phyloP scores from a whole-genome alignment of 768 basidiomycete species.

The Boletus rubescentipes region DNA sequence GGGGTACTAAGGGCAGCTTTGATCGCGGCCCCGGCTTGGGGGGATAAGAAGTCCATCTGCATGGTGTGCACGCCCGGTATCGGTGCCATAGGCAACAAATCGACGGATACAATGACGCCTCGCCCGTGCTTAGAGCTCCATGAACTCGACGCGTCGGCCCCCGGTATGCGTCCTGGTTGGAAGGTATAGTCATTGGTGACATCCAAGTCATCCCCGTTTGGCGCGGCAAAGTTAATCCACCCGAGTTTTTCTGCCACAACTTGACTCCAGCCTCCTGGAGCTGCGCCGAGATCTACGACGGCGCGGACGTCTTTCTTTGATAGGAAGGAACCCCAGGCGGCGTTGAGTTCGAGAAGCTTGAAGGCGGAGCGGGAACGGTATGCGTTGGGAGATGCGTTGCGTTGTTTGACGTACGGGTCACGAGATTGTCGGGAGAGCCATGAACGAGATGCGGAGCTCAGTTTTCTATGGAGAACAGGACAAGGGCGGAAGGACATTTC shows the following conservation, averaged over 20 bases:
- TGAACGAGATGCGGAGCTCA: conserved; percentile 43
- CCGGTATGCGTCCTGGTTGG: not conserved
- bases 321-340: conserved; percentile 53
- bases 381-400: conserved; percentile 40
- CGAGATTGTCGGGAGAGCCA: conserved; percentile 72
- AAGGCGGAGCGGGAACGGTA: conserved; percentile 90
- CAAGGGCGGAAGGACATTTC: conserved; percentile 39
- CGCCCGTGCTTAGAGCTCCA: conserved; percentile 29
- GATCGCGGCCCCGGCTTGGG: conserved; percentile 47
- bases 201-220: not conserved
- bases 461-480: conserved; percentile 28
- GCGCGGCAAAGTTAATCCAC: conserved; percentile 32
- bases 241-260: conserved; percentile 69
- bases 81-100: conserved; percentile 69
- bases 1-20: conserved; percentile 34
- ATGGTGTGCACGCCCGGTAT: conserved; percentile 74
- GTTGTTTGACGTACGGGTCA: conserved; percentile 70
- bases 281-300: conserved; percentile 87
- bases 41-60: conserved; percentile 75
- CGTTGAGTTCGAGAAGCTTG: conserved; percentile 83
- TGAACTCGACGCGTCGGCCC: not conserved
- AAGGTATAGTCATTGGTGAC: not conserved
- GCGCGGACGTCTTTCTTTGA: conserved; percentile 49
- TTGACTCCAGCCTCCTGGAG: conserved; percentile 95
- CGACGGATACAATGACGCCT: conserved; percentile 70